These are phyloP conservation scores for Plenodomus tracheiphilus DNA, from an alignment of 2,329 filamentous ascomycete genomes.

Conservation along the genomic window DNA sequence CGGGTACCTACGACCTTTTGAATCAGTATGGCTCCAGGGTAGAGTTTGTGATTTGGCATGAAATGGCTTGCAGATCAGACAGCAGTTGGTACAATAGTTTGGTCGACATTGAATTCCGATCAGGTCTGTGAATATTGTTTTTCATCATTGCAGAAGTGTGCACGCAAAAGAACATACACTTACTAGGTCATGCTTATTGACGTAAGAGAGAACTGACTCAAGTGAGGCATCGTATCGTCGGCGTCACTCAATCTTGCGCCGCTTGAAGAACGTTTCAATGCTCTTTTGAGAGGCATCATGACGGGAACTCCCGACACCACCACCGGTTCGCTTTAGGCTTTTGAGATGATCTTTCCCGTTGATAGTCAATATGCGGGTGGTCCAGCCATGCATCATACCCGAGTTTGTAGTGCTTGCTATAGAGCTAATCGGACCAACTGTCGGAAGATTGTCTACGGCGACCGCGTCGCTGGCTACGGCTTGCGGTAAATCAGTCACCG, in stretches of 20 bases:
- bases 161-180: slow-evolving; percentile 17
- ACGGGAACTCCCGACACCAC: slow-evolving; percentile 77
- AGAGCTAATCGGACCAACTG: not conserved
- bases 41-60: not conserved
- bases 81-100: slow-evolving; percentile 76
- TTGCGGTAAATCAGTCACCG: not conserved
- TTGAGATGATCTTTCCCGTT: slow-evolving; percentile 74
- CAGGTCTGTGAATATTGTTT: slow-evolving; percentile 77
- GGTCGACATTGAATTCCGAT: slow-evolving; percentile 76
- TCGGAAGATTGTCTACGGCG: not conserved
- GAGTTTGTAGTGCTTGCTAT: not conserved
- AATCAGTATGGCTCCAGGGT: slow-evolving; percentile 8
- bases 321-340: slow-evolving; percentile 75
- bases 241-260: slow-evolving; percentile 49
- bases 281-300: slow-evolving; percentile 77
- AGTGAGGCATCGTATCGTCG: not conserved
- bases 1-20: slow-evolving; percentile 1
- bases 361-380: slow-evolving; percentile 60
- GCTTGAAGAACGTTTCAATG: slow-evolving; percentile 77
- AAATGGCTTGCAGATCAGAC: slow-evolving; percentile 60
- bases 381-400: slow-evolving; percentile 43
- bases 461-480: not conserved
- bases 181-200: slow-evolving; percentile 17
- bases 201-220: too few species aligned
- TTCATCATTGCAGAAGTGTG: slow-evolving; percentile 54